phyloP scores from a whole-genome alignment of 257 asterid genomes.

The Scutellaria minor region DNA sequence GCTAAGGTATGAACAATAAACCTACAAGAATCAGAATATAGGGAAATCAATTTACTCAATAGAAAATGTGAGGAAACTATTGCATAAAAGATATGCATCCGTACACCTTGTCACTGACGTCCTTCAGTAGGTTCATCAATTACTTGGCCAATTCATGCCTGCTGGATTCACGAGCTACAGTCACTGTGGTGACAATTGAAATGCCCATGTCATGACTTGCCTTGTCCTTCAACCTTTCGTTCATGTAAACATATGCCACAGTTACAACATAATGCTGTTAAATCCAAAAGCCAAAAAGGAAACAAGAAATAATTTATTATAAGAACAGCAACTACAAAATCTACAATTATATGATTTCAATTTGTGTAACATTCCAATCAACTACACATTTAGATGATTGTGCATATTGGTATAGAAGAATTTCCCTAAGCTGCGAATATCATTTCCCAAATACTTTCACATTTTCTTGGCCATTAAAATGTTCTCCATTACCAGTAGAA shows the following conservation, averaged over 20 bases:
- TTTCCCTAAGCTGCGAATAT: neutral
- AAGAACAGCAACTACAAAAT: neutral
- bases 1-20: neutral
- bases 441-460: neutral
- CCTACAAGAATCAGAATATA: neutral
- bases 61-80: neutral
- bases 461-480: neutral
- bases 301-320: neutral
- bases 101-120: slow-evolving; percentile 70
- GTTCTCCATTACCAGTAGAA: neutral
- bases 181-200: slow-evolving; percentile 62
- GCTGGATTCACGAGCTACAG: slow-evolving; percentile 68
- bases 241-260: slow-evolving; percentile 40
- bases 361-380: neutral
- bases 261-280: neutral
- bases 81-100: slow-evolving; percentile 13
- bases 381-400: neutral
- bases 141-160: slow-evolving; percentile 81
- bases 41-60: neutral
- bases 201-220: slow-evolving; percentile 80
- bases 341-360: neutral
- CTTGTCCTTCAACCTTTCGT: slow-evolving; percentile 80
- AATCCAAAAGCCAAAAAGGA: neutral
- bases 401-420: neutral
- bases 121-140: slow-evolving; percentile 71